Percentiles rank a stretch among this genome's conserved stretches.
Evolutionary conservation across 2,329 filamentous ascomycete species (phyloP).

Genomic region (Cladosporium halotolerans): DNA sequence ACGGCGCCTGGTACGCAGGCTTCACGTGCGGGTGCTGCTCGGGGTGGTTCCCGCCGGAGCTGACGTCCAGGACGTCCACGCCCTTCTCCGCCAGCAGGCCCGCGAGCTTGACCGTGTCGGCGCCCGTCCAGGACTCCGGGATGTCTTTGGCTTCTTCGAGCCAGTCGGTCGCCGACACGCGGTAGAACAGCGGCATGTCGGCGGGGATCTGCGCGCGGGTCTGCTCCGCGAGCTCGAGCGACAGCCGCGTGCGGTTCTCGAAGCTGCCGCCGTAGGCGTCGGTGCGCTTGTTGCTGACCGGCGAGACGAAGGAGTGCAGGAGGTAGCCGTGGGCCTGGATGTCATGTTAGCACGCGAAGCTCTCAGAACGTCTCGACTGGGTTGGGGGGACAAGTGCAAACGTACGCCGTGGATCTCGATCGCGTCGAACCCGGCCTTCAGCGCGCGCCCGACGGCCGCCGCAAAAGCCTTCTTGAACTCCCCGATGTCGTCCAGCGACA

Average conservation of each 20-base stretch:
- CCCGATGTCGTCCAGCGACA: conserved; percentile 64
- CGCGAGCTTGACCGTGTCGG: conserved; percentile 60
- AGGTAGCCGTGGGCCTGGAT: conserved; percentile 69
- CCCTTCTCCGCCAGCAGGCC: conserved; percentile 62
- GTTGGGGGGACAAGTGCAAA: neutral
- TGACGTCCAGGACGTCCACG: conserved; percentile 78
- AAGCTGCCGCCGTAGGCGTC: conserved; percentile 64
- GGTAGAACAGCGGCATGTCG: conserved; percentile 64
- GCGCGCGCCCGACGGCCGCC: conserved; percentile 50
- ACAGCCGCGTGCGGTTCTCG: conserved; percentile 63
- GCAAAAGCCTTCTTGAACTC: conserved; percentile 57
- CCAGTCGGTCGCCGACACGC: conserved; percentile 72
- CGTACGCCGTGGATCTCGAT: conserved; percentile 68
- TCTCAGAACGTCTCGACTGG: neutral
- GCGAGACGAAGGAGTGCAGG: conserved; percentile 62
- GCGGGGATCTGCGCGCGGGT: conserved; percentile 58
- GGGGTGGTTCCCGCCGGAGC: conserved; percentile 64
- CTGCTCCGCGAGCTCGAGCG: conserved; percentile 43
- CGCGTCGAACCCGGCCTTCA: conserved; percentile 63
- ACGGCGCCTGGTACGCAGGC: conserved; percentile 66
- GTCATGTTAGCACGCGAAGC: conserved; percentile 43
- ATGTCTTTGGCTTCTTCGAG: conserved; percentile 54
- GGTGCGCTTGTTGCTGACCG: conserved; percentile 61
- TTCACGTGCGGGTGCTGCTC: conserved; percentile 49
- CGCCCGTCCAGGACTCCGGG: conserved; percentile 59